A percentile compares a stretch with the other conserved stretches of the same genome.
Evolutionary conservation across 345 rosid species (phyloP).

Genomic region (Moringa oleifera): DNA sequence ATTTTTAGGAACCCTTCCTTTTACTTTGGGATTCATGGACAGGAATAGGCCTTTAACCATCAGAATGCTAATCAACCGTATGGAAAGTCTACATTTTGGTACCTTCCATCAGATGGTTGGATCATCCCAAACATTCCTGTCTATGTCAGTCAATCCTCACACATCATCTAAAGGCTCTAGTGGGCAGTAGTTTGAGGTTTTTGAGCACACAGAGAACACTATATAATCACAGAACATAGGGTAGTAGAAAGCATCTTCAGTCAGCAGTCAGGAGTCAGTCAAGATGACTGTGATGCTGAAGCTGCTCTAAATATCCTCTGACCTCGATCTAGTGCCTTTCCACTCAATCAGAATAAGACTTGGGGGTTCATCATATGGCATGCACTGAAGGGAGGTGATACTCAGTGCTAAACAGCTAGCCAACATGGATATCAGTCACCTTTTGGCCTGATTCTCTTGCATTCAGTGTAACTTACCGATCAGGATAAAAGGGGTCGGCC

Average conservation of each 20-base stretch:
- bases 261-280: not conserved
- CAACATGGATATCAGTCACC: slow-evolving; percentile 10
- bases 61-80: not conserved
- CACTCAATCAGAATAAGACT: not conserved
- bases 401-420: not conserved
- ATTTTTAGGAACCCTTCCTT: not conserved
- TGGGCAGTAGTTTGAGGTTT: not conserved
- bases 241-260: not conserved
- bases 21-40: not conserved
- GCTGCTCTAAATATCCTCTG: not conserved
- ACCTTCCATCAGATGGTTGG: not conserved
- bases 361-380: not conserved
- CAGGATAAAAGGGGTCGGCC: slow-evolving; percentile 15
- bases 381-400: not conserved
- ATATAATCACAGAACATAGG: not conserved
- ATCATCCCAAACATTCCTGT: too few relatives aligned
- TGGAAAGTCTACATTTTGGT: not conserved
- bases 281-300: not conserved
- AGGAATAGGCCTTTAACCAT: not conserved
- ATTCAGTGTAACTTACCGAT: slow-evolving; percentile 15
- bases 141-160: not conserved
- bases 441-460: not conserved
- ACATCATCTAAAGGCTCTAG: not conserved
- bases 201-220: not conserved
- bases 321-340: not conserved